A percentile compares a stretch with the other conserved stretches of the same genome.
Evolutionary conservation across 306 rosid genomes (phyloP).

Genomic region (Canavalia gladiata): DNA sequence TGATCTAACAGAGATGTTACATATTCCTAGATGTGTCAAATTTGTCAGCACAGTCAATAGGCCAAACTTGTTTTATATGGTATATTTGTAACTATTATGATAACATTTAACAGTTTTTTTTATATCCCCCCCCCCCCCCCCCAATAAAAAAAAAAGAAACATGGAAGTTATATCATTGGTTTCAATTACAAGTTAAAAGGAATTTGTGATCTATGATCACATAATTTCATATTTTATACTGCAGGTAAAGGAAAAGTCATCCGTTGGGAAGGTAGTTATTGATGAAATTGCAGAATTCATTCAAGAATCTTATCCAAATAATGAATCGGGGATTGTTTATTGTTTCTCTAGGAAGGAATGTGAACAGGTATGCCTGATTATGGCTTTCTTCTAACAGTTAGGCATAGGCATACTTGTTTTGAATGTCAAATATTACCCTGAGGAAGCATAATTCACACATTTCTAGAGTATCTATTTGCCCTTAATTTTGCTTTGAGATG

Average conservation of each 20-base stretch:
- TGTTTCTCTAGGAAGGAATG: slow-evolving; percentile 97
- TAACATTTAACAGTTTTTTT: slow-evolving; percentile 35
- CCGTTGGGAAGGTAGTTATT: slow-evolving; percentile 79
- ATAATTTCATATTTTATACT: slow-evolving; percentile 36
- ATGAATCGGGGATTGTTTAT: slow-evolving; percentile 91
- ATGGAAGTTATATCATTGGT: slow-evolving; percentile 12
- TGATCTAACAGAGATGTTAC: slow-evolving; percentile 95
- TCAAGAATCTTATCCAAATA: slow-evolving; percentile 76
- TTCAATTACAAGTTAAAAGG: slow-evolving; percentile 34
- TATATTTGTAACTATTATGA: slow-evolving; percentile 43
- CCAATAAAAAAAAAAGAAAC: no score
- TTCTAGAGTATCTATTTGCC: slow-evolving; percentile 26
- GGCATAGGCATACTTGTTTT: slow-evolving; percentile 26
- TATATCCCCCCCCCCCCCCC: not conserved
- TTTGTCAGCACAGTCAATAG: slow-evolving; percentile 96
- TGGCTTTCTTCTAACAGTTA: slow-evolving; percentile 35
- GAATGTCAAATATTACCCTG: slow-evolving; percentile 32
- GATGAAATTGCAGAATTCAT: slow-evolving; percentile 84
- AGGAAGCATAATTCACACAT: slow-evolving; percentile 36
- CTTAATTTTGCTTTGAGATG: slow-evolving; percentile 26
- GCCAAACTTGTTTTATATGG: slow-evolving; percentile 91
- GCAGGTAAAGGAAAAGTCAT: slow-evolving; percentile 91
- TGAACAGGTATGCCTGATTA: slow-evolving; percentile 73
- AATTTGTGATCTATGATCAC: slow-evolving; percentile 19
- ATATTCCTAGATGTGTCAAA: slow-evolving; percentile 85